Evolutionary conservation across 2,329 filamentous ascomycete species (phyloP), one percentile per base, ranked within the genome.

Genomic region (Leptographium galeiforme): DNA sequence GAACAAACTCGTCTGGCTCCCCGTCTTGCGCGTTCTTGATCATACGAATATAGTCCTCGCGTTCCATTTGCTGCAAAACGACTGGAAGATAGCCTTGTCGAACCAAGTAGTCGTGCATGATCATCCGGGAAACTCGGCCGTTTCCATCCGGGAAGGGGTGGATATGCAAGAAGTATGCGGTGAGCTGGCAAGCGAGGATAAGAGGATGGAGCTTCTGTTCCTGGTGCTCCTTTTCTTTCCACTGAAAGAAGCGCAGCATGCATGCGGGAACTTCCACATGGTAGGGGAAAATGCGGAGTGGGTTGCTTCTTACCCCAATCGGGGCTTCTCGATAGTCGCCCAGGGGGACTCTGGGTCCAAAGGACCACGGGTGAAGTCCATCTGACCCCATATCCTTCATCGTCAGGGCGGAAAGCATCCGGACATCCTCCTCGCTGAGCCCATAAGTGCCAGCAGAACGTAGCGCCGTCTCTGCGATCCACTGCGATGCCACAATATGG

Each of bases 71-170:
- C 39, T 11, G 8, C 40, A 51, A 36, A 11, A 33, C 4, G 16
- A 39, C 33, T 5, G 49, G 49, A 2, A 51, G 39, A n/a, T 44
- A 51, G 6, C 49, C 49, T n/a, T 51, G 49, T 14, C 40, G 39
- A 3, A 38, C 30, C 49, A 51, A 3, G n/a, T 51, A 51, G 30
- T 51, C 49, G 32, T 51, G 49, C 49, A 51, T 51, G 2, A 51
- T 51, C 49, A 51, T 51, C 19, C 49, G 16, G 6, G 49, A 51
- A 8, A 51, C 49, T 2, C 49, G 39, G 30, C 32, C 49, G 33
- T 51, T 51, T n/a, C 49, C 49, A 30, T 51, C 49, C 12, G 14
- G 14, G n/a, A 51, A 51, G 30, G 49, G 49, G n/a, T 51, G 40
- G 18, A 51, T 19, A 2, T 51, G 30, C 30, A 51, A 16, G 18